phyloP scores from a whole-genome alignment of 306 rosid species.

The Purshia tridentata region DNA sequence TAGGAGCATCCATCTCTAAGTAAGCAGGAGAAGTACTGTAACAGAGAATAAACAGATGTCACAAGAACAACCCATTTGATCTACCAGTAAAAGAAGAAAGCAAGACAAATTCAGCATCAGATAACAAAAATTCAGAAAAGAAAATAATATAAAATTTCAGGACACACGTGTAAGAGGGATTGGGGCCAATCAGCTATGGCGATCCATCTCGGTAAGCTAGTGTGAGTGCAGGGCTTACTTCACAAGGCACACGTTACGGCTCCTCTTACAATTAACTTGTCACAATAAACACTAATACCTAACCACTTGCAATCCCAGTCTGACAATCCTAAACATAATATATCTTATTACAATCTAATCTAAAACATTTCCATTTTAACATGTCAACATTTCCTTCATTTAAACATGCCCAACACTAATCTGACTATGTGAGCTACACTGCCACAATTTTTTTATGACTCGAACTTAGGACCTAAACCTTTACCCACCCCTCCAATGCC shows the following conservation, averaged over 20 bases:
- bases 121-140: neutral
- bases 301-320: neutral
- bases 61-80: neutral
- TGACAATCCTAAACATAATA: neutral
- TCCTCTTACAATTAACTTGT: neutral
- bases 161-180: neutral
- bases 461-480: too few relatives aligned
- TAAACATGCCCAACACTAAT: neutral
- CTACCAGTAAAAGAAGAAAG: neutral
- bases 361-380: neutral
- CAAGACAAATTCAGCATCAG: neutral
- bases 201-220: neutral
- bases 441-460: neutral
- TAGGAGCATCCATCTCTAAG: constrained; percentile 43
- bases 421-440: neutral
- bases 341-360: neutral
- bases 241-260: neutral
- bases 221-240: too few relatives aligned
- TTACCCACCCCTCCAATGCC: too few relatives aligned
- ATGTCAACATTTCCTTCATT: neutral
- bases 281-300: neutral
- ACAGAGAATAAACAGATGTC: neutral
- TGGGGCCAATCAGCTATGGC: neutral
- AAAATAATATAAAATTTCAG: neutral
- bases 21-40: constrained; percentile 32